Evolutionary conservation across 2,329 filamentous ascomycete genomes (phyloP), one percentile per base, ranked within the genome.

Genomic region (Magnaporthiopsis incrustans): DNA sequence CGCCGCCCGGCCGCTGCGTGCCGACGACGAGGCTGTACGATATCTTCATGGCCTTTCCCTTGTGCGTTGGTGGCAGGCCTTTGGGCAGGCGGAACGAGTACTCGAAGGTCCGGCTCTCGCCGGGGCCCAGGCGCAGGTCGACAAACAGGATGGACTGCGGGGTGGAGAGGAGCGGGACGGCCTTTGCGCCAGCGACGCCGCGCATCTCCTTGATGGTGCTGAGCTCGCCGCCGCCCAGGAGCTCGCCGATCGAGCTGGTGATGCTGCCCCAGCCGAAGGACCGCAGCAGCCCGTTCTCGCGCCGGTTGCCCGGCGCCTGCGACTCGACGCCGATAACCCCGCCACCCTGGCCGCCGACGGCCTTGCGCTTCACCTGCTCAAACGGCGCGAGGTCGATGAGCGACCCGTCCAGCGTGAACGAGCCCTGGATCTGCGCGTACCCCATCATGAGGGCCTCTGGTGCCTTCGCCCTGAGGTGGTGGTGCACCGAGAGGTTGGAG

Each of bases 151-250:
- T 91, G 2, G 92, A 97, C 76, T 98, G 95, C 1, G 94, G 93
- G 6, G 94, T 98, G 22, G 91, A 95, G n/a, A 99, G 82, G 60
- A 99, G 79, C 0, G 95, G 95, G 58, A 99, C 89, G 3, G 91
- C 89, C 73, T 92, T 93, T 38, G 92, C 90, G 73, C 89, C 95
- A 32, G 89, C 90, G 62, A 90, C 89, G 4, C 90, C 91, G 68
- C 93, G 89, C 91, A 98, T 97, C 73, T 98, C 93, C 71, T 93
- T 92, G 73, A 99, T 93, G 65, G 90, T 96, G 77, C 94, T 96
- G 68, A 96, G 85, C 71, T 97, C 93, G 63, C 89, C 88, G 60
- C 89, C 86, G 10, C 92, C 92, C n/a, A 98, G 81, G 4, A 99
- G 78, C 63, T 95, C 93, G 63, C 90, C 92, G 10, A 99, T 14